phyloP scores from a whole-genome alignment of 345 rosid genomes.

The Clausena lansium region DNA sequence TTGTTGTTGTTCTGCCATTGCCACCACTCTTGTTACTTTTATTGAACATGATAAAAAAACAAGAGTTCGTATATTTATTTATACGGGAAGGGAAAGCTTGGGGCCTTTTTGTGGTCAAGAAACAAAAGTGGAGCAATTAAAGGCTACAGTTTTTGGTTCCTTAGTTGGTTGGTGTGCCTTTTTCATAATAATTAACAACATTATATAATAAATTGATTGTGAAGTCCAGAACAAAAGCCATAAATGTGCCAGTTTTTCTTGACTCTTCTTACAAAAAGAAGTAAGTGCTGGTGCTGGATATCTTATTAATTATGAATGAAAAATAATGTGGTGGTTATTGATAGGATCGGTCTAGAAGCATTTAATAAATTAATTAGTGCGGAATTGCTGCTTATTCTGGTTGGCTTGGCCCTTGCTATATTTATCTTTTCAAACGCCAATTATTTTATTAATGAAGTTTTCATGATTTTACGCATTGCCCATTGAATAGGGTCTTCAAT shows the following conservation, averaged over 20 bases:
- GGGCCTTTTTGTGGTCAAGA: background rate
- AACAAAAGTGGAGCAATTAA: too few species aligned
- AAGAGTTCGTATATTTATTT: background rate
- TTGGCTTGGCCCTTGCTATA: too few species aligned
- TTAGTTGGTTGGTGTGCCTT: background rate
- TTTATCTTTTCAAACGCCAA: too few species aligned
- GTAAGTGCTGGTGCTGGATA: background rate
- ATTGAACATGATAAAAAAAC: conserved; percentile 5
- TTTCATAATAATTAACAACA: too few species aligned
- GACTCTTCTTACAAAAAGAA: too few species aligned
- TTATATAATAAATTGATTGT: background rate
- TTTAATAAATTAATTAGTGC: too few species aligned
- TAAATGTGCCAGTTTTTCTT: background rate
- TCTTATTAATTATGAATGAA: too few species aligned
- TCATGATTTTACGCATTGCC: background rate
- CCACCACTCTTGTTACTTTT: background rate
- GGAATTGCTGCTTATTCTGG: too few species aligned
- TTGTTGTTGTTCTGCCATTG: background rate
- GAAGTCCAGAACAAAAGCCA: background rate
- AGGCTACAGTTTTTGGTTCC: too few species aligned
- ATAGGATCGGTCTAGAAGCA: background rate
- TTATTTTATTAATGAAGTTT: too few species aligned
- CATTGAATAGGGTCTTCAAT: background rate
- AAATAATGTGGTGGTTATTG: too few species aligned
- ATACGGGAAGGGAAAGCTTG: background rate